A percentile compares a stretch with the other conserved stretches of the same genome.
phyloP scores from a whole-genome alignment of 1,139 yeast species.

The Scheffersomyces lignicola region DNA sequence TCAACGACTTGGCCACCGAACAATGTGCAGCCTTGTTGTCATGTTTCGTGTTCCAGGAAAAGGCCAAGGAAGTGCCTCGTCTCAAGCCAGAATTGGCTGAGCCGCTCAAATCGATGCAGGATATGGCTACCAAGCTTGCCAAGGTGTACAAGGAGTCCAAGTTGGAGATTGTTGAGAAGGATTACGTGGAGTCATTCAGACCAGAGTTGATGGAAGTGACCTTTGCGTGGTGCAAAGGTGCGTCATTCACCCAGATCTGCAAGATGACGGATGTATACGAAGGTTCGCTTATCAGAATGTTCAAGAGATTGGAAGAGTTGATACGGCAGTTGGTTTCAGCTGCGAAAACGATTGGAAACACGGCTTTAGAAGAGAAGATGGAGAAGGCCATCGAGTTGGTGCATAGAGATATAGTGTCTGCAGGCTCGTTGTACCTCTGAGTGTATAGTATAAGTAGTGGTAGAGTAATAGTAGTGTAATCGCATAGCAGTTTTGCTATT shows the following conservation, averaged over 20 bases:
- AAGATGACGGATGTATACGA: conserved; percentile 99
- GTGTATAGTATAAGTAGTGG: too few relatives aligned
- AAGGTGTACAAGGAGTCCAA: conserved; percentile 87
- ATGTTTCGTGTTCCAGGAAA: conserved; percentile 95
- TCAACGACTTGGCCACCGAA: conserved; percentile 81
- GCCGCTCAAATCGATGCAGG: conserved; percentile 82
- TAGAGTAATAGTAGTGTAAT: too few relatives aligned
- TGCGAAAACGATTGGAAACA: conserved; percentile 89
- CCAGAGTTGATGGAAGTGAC: conserved; percentile 97
- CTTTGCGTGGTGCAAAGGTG: conserved; percentile 95
- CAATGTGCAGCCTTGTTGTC: conserved; percentile 91
- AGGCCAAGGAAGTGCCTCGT: conserved; percentile 85
- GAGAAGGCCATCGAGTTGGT: conserved; percentile 79
- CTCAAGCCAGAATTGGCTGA: conserved; percentile 85
- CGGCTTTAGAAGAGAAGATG: conserved; percentile 84
- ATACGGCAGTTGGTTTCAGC: conserved; percentile 87
- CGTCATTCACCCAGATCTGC: conserved; percentile 92
- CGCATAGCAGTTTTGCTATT: too few relatives aligned
- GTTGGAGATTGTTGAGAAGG: conserved; percentile 85
- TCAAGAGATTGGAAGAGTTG: conserved; percentile 90
- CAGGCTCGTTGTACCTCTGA: conserved; percentile 83
- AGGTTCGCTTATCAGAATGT: conserved; percentile 92
- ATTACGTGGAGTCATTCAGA: conserved; percentile 86
- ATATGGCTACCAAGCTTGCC: conserved; percentile 88
- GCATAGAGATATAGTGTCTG: conserved; percentile 95